Percentiles rank a stretch among this genome's conserved stretches.
These are phyloP conservation scores for Colletotrichum trifolii DNA, from an alignment of 2,329 filamentous ascomycete species.

Conservation along the genomic window DNA sequence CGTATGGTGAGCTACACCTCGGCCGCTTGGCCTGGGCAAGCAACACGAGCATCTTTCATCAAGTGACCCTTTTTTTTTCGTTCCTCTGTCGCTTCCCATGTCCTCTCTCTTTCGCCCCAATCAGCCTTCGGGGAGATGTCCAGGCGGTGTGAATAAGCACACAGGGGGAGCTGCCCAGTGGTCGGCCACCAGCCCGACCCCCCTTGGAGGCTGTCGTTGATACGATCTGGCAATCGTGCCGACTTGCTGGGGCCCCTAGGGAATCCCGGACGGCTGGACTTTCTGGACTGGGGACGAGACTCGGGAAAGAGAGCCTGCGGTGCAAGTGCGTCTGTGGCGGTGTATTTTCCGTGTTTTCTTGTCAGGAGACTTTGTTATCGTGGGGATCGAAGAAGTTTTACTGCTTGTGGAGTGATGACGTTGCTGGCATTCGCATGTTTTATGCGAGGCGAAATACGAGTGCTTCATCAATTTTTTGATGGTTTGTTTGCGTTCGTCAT, in stretches of 20 bases:
- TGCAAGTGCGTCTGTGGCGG: conserved; percentile 7
- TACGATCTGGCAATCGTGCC: conserved; percentile 34
- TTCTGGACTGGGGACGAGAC: conserved; percentile 17
- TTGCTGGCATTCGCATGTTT: too few relatives aligned
- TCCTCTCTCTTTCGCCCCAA: neutral
- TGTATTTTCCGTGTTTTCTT: conserved; percentile 9
- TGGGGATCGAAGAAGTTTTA: too few relatives aligned
- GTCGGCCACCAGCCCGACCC: neutral
- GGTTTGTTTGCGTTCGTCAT: conserved; percentile 19
- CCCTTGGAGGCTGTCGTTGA: conserved; percentile 14
- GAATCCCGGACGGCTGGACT: conserved; percentile 30
- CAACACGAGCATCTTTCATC: conserved; percentile 4
- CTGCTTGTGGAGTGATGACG: too few relatives aligned
- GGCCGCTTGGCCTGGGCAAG: conserved; percentile 10
- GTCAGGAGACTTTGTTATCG: conserved; percentile 22
- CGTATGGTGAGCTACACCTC: neutral
- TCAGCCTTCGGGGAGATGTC: neutral
- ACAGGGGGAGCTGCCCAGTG: conserved; percentile 25
- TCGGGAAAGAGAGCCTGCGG: neutral
- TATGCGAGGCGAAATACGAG: too few relatives aligned
- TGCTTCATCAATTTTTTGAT: neutral
- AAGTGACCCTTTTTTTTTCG: conserved; percentile 13
- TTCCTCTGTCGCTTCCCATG: neutral
- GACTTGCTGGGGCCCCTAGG: conserved; percentile 29
- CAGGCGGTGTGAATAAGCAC: conserved; percentile 34